phyloP scores from a whole-genome alignment of 495 filamentous ascomycete genomes.

The Letharia lupina region DNA sequence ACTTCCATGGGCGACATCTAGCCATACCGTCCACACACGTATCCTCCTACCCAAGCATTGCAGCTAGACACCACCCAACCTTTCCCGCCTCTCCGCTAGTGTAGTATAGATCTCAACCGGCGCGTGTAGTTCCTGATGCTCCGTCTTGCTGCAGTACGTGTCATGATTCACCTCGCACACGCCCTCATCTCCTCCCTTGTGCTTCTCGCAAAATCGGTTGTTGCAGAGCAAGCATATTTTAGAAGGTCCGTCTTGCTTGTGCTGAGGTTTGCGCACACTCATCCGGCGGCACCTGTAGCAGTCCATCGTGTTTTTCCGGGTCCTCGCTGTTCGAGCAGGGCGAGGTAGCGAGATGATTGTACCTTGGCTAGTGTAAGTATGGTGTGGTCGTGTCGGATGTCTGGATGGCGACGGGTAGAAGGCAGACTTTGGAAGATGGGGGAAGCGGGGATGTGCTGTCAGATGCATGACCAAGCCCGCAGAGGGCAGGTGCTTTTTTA shows the following conservation, averaged over 20 bases:
- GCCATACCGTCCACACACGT: not conserved
- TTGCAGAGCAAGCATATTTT: conserved; percentile 10
- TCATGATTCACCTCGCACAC: conserved; percentile 8
- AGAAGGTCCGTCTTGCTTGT: conserved; percentile 8
- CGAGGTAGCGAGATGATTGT: not conserved
- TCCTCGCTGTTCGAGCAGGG: not conserved
- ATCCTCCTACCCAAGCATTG: too few relatives aligned
- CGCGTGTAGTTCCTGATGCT: conserved; percentile 2
- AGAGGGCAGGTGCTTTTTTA: too few relatives aligned
- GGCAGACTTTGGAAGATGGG: not conserved
- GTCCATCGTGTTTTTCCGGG: not conserved
- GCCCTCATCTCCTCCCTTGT: conserved; percentile 10
- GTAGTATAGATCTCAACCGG: conserved; percentile 13
- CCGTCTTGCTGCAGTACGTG: not conserved
- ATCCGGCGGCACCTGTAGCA: conserved; percentile 1
- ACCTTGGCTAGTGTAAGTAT: not conserved
- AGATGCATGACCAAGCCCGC: too few relatives aligned
- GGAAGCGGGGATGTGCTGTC: too few relatives aligned
- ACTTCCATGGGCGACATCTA: too few relatives aligned
- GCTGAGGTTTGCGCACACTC: not conserved
- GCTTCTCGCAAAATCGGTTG: conserved; percentile 11
- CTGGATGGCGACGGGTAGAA: not conserved
- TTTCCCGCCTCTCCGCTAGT: not conserved
- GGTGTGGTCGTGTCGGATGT: not conserved
- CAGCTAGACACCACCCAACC: not conserved